Conservation (phyloP, 805 yeast species). For the Candida ovalis region DNA sequence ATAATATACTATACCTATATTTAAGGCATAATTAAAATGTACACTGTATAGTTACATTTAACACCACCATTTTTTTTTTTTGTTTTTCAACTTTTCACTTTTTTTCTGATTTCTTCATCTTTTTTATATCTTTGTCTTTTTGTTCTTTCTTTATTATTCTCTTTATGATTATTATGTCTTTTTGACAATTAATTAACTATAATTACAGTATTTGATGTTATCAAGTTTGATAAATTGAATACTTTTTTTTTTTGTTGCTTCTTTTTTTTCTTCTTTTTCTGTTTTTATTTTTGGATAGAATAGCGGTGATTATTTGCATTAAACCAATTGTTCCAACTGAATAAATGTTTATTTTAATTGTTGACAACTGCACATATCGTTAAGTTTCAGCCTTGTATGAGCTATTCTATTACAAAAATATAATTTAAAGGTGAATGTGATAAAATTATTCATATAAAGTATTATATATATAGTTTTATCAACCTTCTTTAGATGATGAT, state of each 20-base stretch:
- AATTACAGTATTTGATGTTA: too few species aligned
- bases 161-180: too few species aligned
- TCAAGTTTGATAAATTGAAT: not conserved
- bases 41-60: not conserved
- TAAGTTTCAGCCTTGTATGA: conserved; percentile 66
- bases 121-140: not conserved
- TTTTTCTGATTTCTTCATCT: not conserved
- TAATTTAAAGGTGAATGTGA: not conserved
- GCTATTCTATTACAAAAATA: conserved; percentile 17
- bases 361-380: conserved; percentile 52
- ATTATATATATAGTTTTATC: not conserved
- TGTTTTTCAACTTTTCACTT: not conserved
- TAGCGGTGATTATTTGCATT: conserved; percentile 48
- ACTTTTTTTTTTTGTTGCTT: not conserved
- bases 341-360: conserved; percentile 35
- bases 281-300: not conserved
- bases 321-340: conserved; percentile 62
- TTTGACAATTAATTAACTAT: too few species aligned
- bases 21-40: not conserved
- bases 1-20: too few species aligned
- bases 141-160: not conserved
- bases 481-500: conserved; percentile 24
- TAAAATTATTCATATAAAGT: not conserved
- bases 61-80: not conserved
- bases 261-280: not conserved